These are phyloP conservation scores for Thielaviopsis punctulata DNA, from an alignment of 2,329 filamentous ascomycete genomes.

Conservation along the genomic window DNA sequence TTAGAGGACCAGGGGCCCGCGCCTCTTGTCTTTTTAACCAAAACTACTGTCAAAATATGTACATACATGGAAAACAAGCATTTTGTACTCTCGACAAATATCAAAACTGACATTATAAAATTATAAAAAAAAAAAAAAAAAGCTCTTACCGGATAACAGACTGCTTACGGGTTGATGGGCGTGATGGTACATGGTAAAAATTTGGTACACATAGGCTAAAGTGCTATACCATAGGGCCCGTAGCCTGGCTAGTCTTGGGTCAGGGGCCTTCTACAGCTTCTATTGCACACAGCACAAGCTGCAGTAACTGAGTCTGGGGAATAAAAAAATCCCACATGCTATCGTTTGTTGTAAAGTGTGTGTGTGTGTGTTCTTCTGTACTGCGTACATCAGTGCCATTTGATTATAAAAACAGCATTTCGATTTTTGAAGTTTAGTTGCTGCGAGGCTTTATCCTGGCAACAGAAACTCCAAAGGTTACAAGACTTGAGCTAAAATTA, in stretches of 20 bases:
- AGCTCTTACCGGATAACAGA: background rate
- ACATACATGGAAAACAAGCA: too few relatives aligned
- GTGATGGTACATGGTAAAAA: too few relatives aligned
- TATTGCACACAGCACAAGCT: too few relatives aligned
- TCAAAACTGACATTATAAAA: background rate
- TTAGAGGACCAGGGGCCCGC: background rate
- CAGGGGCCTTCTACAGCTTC: background rate
- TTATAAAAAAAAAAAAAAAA: background rate
- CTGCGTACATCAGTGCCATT: too few relatives aligned
- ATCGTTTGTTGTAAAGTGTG: too few relatives aligned
- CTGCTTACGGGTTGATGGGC: background rate
- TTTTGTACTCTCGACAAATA: too few relatives aligned
- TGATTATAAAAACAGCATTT: too few relatives aligned
- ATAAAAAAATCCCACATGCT: background rate
- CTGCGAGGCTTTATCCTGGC: background rate
- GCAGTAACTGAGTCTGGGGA: too few relatives aligned
- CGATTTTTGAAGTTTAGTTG: background rate
- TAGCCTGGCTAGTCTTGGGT: background rate
- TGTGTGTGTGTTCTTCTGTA: too few relatives aligned
- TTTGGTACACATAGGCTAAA: background rate
- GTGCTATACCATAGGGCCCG: too few relatives aligned
- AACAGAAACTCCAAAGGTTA: background rate
- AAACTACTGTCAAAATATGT: too few relatives aligned
- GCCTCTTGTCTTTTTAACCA: background rate
- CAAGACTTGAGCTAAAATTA: background rate